These are phyloP conservation scores for Lepiota venenata DNA, from an alignment of 768 basidiomycete genomes.

Conservation along the genomic window DNA sequence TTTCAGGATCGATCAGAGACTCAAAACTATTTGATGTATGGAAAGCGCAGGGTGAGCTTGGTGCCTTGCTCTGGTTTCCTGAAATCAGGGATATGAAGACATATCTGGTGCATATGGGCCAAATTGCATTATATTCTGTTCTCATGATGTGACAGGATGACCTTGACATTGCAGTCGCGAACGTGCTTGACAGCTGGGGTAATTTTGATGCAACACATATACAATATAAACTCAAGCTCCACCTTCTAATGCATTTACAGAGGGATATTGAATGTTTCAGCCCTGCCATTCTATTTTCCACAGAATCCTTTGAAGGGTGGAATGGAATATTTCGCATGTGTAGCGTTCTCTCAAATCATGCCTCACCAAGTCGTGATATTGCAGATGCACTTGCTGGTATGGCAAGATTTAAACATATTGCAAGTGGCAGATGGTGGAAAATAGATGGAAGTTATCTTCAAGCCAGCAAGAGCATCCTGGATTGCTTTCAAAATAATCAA, in stretches of 20 bases:
- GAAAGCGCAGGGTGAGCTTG: constrained; percentile 29
- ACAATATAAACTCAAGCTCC: constrained; percentile 30
- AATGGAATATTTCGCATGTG: constrained; percentile 39
- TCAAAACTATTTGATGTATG: constrained; percentile 22
- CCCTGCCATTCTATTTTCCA: constrained; percentile 27
- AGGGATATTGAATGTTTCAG: constrained; percentile 32
- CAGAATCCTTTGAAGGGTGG: constrained; percentile 35
- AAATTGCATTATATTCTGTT: not conserved
- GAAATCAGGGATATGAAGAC: constrained; percentile 32
- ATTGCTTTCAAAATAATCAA: too few relatives aligned
- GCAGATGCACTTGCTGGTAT: constrained; percentile 26
- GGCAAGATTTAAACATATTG: constrained; percentile 26
- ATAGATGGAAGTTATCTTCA: too few relatives aligned
- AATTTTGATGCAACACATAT: constrained; percentile 30
- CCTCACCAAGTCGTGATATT: constrained; percentile 39
- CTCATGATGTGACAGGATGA: constrained; percentile 25
- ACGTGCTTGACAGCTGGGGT: constrained; percentile 33
- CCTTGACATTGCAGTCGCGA: constrained; percentile 24
- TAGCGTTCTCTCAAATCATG: constrained; percentile 38
- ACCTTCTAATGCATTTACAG: constrained; percentile 29
- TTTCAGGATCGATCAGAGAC: constrained; percentile 4
- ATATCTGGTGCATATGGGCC: constrained; percentile 22
- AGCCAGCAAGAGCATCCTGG: too few relatives aligned
- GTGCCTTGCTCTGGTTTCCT: constrained; percentile 37
- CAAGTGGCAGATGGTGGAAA: constrained; percentile 18